Evolutionary conservation across 106 monocot genomes (phyloP), one percentile per base, ranked within the genome.

Genomic region (Acorus calamus): DNA sequence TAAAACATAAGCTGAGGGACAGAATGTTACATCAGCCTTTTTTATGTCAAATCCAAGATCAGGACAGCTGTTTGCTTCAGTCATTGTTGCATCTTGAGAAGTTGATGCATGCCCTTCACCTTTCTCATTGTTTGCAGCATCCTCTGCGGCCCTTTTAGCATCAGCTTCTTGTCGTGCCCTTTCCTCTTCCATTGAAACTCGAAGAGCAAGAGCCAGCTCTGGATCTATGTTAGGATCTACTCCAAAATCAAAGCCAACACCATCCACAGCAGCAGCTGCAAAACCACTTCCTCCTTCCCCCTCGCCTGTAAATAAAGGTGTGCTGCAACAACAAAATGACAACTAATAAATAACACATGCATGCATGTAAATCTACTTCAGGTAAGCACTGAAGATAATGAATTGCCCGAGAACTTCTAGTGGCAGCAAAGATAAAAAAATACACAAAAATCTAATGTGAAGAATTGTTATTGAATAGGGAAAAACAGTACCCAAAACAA

Each of bases 171-270:
- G 96, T 48, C 96, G 82, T 52, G 96, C 91, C 53, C 96, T 81
- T 70, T 98, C 96, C 56, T 98, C 96, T 76, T 98, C 96, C 96
- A 98, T 98, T 51, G 96, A 98, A 68, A 98, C 82, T 67, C 96
- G 70, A 65, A 98, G 82, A 8, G 96, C 96, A 69, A 98, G 87
- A 57, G 96, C 96, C 68, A 98, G 70, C 66, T 98, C 96, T 12
- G 96, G 96, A 76, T 98, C 96, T 62, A 88, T 60, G 65, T 98
- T 98, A 11, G 96, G 96, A 71, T 98, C n/a, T n/a, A 98, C 96
- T 53, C 87, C 96, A 79, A 98, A 98, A 68, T 98, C 96, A 83
- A 78, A 90, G 4, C 84, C 86, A 67, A 91, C 84, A 53, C 87
- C 96, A 0, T 86, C 94, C 5, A 90, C 89, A 10, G 90, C 89